These are phyloP conservation scores for Leccinum broughii DNA, from an alignment of 768 basidiomycete species.

Conservation along the genomic window DNA sequence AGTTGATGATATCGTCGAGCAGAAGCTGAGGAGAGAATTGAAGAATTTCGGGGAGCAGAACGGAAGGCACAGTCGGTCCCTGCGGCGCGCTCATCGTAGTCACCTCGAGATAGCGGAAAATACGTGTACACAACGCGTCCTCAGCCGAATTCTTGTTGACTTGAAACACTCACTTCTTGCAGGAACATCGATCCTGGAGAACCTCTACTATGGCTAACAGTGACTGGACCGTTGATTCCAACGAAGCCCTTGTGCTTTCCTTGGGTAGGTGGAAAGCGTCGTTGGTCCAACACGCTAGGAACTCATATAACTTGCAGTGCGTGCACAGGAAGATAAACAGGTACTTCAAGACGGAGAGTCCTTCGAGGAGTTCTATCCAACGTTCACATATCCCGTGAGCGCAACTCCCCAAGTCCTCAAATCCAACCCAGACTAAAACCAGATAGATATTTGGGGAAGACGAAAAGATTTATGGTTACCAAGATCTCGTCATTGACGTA, in stretches of 20 bases:
- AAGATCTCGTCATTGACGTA: slow-evolving; percentile 81
- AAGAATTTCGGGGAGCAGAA: slow-evolving; percentile 52
- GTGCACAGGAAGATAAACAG: slow-evolving; percentile 66
- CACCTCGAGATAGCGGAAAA: slow-evolving; percentile 11
- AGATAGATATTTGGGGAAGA: slow-evolving; percentile 90
- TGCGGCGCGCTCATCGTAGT: slow-evolving; percentile 30
- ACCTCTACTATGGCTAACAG: slow-evolving; percentile 22
- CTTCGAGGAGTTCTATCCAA: slow-evolving; percentile 73
- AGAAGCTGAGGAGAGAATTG: slow-evolving; percentile 84
- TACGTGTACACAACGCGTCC: slow-evolving; percentile 32
- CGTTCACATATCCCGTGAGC: slow-evolving; percentile 91
- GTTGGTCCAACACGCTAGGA: slow-evolving; percentile 3
- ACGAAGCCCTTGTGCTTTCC: slow-evolving; percentile 71
- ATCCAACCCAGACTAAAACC: slow-evolving; percentile 6
- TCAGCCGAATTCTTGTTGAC: not conserved
- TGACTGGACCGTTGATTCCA: slow-evolving; percentile 81
- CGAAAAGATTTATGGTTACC: slow-evolving; percentile 95
- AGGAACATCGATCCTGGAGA: not conserved
- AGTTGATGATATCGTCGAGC: slow-evolving; percentile 85
- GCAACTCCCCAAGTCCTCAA: not conserved
- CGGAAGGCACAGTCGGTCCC: slow-evolving; percentile 28
- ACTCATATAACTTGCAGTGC: slow-evolving; percentile 45
- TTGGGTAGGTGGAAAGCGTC: slow-evolving; percentile 50
- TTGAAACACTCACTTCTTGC: not conserved
- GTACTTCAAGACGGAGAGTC: slow-evolving; percentile 55